phyloP scores from a whole-genome alignment of 495 filamentous ascomycete species.

The Hyphodiscus hymeniophilus region DNA sequence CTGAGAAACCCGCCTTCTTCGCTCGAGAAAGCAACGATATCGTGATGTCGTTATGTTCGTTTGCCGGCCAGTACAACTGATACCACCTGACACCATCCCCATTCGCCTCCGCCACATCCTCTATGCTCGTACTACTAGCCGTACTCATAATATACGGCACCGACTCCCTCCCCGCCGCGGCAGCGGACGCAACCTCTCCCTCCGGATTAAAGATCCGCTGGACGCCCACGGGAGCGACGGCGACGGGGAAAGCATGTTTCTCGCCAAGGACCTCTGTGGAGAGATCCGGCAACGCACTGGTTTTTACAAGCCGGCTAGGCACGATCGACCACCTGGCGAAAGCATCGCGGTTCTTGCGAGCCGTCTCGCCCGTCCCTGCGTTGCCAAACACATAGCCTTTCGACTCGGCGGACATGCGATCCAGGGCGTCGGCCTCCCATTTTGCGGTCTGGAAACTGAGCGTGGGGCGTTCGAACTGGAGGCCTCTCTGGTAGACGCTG shows the following conservation, averaged over 20 bases:
- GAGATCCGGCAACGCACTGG: slow-evolving; percentile 47
- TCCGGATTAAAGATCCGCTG: slow-evolving; percentile 49
- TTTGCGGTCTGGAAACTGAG: too few species aligned
- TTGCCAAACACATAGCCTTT: slow-evolving; percentile 20
- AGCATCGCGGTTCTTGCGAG: slow-evolving; percentile 30
- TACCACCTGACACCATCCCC: slow-evolving; percentile 42
- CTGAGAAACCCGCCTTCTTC: slow-evolving; percentile 44
- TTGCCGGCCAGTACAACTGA: slow-evolving; percentile 54
- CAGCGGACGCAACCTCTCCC: slow-evolving; percentile 46
- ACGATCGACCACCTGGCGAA: slow-evolving; percentile 34
- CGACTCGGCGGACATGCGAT: slow-evolving; percentile 43
- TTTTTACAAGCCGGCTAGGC: slow-evolving; percentile 25
- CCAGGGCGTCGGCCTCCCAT: background rate
- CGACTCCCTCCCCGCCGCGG: slow-evolving; percentile 13
- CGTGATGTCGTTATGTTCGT: slow-evolving; percentile 49
- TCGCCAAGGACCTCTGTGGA: slow-evolving; percentile 53
- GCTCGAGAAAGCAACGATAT: slow-evolving; percentile 47
- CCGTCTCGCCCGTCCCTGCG: slow-evolving; percentile 32
- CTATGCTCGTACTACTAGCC: slow-evolving; percentile 30
- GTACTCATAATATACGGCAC: background rate
- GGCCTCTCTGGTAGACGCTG: too few species aligned
- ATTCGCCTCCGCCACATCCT: slow-evolving; percentile 51
- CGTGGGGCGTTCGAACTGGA: too few species aligned
- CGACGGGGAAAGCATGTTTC: slow-evolving; percentile 46
- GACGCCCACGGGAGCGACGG: slow-evolving; percentile 56